Conservation (phyloP, 1,139 yeast genomes). For the Yamadazyma atmosphaerica region DNA sequence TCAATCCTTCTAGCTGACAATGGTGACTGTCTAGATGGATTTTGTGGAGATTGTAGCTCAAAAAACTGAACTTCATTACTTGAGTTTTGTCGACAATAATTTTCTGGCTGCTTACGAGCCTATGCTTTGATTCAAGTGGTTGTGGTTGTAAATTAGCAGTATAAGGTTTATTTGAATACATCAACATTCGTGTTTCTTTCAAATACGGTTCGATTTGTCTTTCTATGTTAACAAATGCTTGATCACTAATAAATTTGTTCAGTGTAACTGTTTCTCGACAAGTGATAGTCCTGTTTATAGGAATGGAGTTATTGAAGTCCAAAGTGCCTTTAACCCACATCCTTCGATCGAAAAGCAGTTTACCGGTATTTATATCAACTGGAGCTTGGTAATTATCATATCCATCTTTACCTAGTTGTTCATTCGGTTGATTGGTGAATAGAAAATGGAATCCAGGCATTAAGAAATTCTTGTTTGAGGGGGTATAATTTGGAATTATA, state of each 20-base stretch:
- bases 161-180: constrained; percentile 35
- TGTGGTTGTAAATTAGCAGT: background rate
- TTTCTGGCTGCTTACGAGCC: background rate
- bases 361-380: constrained; percentile 12
- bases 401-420: constrained; percentile 65
- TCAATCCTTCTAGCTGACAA: constrained; percentile 59
- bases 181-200: constrained; percentile 32
- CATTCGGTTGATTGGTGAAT: constrained; percentile 55
- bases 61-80: constrained; percentile 56
- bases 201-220: constrained; percentile 33
- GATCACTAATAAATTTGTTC: constrained; percentile 34
- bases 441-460: constrained; percentile 61
- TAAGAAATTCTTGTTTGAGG: background rate
- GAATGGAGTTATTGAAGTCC: constrained; percentile 33
- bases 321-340: constrained; percentile 83
- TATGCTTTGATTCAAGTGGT: background rate
- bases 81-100: constrained; percentile 4
- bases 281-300: constrained; percentile 29
- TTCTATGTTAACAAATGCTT: constrained; percentile 45
- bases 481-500: background rate
- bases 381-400: constrained; percentile 86
- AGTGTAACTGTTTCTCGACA: constrained; percentile 49
- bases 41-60: constrained; percentile 79
- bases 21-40: constrained; percentile 72
- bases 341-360: constrained; percentile 52